phyloP scores from a whole-genome alignment of 179 eudicot species.

The Gypsophila paniculata region DNA sequence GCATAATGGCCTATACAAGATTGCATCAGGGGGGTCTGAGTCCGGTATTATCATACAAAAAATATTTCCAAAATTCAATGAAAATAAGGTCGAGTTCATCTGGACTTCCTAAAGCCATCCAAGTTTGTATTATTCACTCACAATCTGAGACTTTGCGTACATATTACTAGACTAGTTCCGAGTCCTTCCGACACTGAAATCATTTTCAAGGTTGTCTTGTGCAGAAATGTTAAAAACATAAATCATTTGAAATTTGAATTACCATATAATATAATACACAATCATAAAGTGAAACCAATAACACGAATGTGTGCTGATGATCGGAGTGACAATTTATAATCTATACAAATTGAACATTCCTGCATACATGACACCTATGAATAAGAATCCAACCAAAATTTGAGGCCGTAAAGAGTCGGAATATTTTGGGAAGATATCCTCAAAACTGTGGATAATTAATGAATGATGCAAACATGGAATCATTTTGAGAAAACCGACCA shows the following conservation, averaged over 20 bases:
- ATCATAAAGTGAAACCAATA: neutral
- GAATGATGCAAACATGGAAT: neutral
- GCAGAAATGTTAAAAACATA: neutral
- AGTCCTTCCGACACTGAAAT: neutral
- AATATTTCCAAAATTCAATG: neutral
- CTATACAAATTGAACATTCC: neutral
- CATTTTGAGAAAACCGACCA: neutral
- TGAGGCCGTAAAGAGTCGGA: neutral
- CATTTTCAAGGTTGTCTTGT: neutral
- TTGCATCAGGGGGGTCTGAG: neutral
- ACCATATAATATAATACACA: neutral
- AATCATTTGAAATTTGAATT: neutral
- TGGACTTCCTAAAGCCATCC: neutral
- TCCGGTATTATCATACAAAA: constrained; percentile 1
- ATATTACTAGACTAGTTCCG: neutral
- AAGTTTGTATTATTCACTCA: neutral
- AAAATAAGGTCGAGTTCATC: neutral
- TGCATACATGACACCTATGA: neutral
- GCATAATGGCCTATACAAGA: constrained; percentile 65
- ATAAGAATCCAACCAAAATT: neutral
- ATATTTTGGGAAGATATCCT: neutral
- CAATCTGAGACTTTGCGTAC: neutral
- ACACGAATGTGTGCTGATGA: neutral
- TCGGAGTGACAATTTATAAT: neutral
- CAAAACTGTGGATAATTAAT: neutral